Percentiles rank a stretch among this genome's conserved stretches.
Evolutionary conservation across 371 early-diverging fungal species (phyloP).

Genomic region (Rhizopus arrhizus): DNA sequence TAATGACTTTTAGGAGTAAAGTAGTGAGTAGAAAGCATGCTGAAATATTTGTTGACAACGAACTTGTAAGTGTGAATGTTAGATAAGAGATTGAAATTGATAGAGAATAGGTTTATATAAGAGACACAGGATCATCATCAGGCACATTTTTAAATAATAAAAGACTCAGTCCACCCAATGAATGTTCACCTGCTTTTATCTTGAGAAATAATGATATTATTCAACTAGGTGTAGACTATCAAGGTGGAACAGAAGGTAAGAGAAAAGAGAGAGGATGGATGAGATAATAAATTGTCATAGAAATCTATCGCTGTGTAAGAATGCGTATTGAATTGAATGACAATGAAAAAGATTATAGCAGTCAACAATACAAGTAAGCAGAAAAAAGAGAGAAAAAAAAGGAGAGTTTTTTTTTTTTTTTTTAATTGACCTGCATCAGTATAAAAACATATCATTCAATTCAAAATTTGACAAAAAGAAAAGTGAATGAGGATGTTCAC

Average conservation of each 20-base stretch:
- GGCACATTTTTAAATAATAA: slow-evolving; percentile 95
- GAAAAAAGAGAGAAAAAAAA: background rate
- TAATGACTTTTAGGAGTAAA: slow-evolving; percentile 75
- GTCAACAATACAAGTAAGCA: slow-evolving; percentile 40
- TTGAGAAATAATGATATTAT: slow-evolving; percentile 89
- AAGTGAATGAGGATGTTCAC: slow-evolving; percentile 16
- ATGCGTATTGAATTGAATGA: slow-evolving; percentile 77
- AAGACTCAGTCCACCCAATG: slow-evolving; percentile 80
- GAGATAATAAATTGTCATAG: slow-evolving; percentile 19
- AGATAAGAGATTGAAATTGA: background rate
- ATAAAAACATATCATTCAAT: slow-evolving; percentile 21
- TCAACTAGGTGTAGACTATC: slow-evolving; percentile 94
- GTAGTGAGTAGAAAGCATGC: slow-evolving; percentile 79
- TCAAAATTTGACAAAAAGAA: slow-evolving; percentile 13
- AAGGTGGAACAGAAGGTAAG: slow-evolving; percentile 84
- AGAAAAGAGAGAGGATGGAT: background rate
- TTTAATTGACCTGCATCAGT: slow-evolving; percentile 4
- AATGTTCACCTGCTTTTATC: slow-evolving; percentile 75
- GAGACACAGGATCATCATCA: slow-evolving; percentile 91
- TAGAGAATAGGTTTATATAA: slow-evolving; percentile 71
- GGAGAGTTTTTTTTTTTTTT: background rate
- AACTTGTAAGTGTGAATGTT: slow-evolving; percentile 17
- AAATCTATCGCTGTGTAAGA: slow-evolving; percentile 74
- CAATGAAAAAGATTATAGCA: slow-evolving; percentile 55
- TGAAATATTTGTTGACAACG: slow-evolving; percentile 72